Base-by-base conservation (phyloP, 2,329 filamentous ascomycete species). In the Mycocentrospora acerina region DNA sequence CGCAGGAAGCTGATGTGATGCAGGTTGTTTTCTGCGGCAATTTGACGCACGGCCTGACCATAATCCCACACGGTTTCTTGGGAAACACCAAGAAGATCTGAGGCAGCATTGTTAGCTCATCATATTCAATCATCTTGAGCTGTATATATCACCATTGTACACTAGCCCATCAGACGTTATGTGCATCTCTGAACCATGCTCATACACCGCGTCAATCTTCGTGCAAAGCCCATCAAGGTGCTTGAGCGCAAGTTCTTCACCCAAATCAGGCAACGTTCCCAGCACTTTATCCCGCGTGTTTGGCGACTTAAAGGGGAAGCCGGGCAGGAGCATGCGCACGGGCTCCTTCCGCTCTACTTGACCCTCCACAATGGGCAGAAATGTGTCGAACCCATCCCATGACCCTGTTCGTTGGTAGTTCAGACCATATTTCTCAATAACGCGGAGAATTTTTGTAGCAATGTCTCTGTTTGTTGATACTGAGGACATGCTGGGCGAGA, bases 241-340 rank as follows among this genome's bases (percentile, higher is more conserved):
- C n/a, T 58, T 56, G 18, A 73, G 50, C 4, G 70, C 70, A 29
- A 74, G 51, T 37, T 71, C 67, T 40, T 73, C 71, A 5, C 64
- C 71, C 7, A 70, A 49, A 34, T 74, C 71, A 2, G 71, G 71
- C 11, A 72, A 45, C 2, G 46, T 46, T n/a, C 70, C 78, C 4
- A 82, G 59, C 0, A 80, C 77, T 42, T 84, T 83, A 15, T 72
- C 67, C 1, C 57, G 55, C 0, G 67, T 70, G 45, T 82, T 82
- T 9, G 79, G 75, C 0, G 77, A 81, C 51, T 83, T 83, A 69
- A 80, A 82, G 0, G 80, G 79, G 30, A 83, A 83, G 0, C 78
- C 79, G 0, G 80, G 80, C 1, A 82, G 69, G 11, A 62, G 45
- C 40, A 65, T 48, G 15, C 39, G 51, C 22, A 63, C 39, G 3